Evolutionary conservation across 768 basidiomycete genomes (phyloP), one percentile per base, ranked within the genome.

Genomic region (Russula griseocarnosa): DNA sequence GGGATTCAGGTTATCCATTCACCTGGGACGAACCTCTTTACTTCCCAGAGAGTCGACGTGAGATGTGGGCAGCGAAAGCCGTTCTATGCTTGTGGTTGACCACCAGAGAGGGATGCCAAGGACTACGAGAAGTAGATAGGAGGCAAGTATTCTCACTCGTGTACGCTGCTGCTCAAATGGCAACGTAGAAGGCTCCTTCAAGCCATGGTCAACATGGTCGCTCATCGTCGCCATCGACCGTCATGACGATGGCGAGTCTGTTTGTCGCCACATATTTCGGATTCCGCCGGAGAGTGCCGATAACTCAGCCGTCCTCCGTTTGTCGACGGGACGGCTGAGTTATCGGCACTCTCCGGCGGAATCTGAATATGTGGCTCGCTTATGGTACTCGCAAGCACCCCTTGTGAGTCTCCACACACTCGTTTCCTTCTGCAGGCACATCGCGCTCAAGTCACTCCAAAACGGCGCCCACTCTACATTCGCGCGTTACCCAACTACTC

Each of bases 21-120:
- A 40, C 34, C 14, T 10, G 24, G 2, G n/a, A 68, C 59, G 46
- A 22, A 64, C 69, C 61, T 68, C 54, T 56, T 66, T 68, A 18
- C 51, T 30, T 20, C 32, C 38, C 40, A 60, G 51, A 28, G 55
- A 50, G 20, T 60, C 66, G 3, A 69, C 44, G 62, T 59, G 60
- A 26, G 62, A 38, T 30, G 30, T 75, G 3, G 94, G 91, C 6
- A 95, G 76, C 0, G 86, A 77, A 16, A 88, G 79, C 30, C 95
- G 84, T 71, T 94, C 83, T 32, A 98, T 96, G 67, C 90, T 90
- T 5, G 97, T 98, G 30, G 90, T 87, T 56, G 79, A 81, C 93
- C 94, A 98, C 97, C 97, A 99, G 55, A 92, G 80, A 3, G 97
- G 97, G 22, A 95, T 63, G 1, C 87, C 88, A 8, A 92, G 75